Base-by-base conservation (phyloP, 164 flowering plant species). In the Saururus chinensis region DNA sequence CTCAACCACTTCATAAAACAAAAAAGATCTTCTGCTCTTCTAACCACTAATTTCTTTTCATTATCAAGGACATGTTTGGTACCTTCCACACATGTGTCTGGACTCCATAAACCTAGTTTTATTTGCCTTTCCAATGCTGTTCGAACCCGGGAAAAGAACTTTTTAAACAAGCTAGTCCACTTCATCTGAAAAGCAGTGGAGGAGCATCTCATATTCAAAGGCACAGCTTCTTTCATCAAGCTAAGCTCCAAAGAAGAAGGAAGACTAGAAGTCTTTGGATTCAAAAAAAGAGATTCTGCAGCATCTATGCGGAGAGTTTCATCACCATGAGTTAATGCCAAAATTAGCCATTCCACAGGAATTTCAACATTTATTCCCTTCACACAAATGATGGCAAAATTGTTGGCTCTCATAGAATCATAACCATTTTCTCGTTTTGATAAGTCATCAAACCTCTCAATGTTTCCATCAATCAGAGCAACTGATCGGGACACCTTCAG, bases 101-200 rank as follows among this genome's bases (percentile, higher is more conserved):
- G 93, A 61, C 73, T 68, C 91, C 86, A 87, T 49, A 55, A 70
- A 20, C 89, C 85, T 68, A 71, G 85, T 80, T 87, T 95, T 30
- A 83, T 49, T 71, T 91, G 93, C 70, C 92, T 87, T 73, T 95
- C 99, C 66, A 95, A 68, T 5, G 99, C 89, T 21, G 99, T 88
- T 54, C 85, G 84, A 57, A 89, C 99, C 56, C 99, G 86, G 60
- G 84, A 68, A 70, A 91, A 91, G 72, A 95, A 95, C 75, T 95
- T 95, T 57, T 89, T 76, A 74, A 95, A 95, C 75, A 95, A 73
- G 76, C 97, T 87, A 56, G 71, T 75, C 96, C 95, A 95, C 75
- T 95, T 95, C 99, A 95, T 95, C 75, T 87, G 96, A 70, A 95
- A 95, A 58, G 87, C 92, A 54, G 95, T 95, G 13, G 99, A 95